Percentiles rank a stretch among this genome's conserved stretches.
These are phyloP conservation scores for Thymus quinquecostatus DNA, from an alignment of 257 asterid species.

Conservation along the genomic window DNA sequence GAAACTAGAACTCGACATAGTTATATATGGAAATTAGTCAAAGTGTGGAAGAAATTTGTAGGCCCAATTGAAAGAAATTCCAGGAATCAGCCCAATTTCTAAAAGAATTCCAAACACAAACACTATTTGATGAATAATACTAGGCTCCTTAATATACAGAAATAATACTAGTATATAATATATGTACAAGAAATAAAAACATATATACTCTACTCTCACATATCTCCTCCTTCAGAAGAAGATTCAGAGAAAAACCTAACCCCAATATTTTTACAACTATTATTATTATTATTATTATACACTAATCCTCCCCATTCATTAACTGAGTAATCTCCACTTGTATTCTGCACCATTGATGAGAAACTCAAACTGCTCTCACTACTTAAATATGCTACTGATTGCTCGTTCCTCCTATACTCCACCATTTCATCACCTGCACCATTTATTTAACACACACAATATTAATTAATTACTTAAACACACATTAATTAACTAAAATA, in stretches of 20 bases:
- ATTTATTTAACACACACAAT: background rate
- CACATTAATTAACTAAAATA: background rate
- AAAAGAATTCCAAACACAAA: background rate
- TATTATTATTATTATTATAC: background rate
- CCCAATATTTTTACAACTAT: background rate
- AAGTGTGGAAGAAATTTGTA: too few species aligned
- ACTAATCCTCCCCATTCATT: constrained; percentile 18
- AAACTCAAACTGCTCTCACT: constrained; percentile 19
- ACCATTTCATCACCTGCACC: constrained; percentile 30
- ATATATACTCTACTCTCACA: too few species aligned
- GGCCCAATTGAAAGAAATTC: too few species aligned
- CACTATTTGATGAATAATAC: background rate
- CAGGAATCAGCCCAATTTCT: too few species aligned
- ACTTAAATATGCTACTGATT: constrained; percentile 21
- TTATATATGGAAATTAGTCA: too few species aligned
- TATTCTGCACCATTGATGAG: constrained; percentile 1
- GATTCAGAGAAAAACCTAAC: constrained; percentile 22
- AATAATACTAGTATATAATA: too few species aligned
- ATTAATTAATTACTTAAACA: background rate
- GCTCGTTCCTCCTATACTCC: constrained; percentile 21
- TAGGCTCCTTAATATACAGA: background rate
- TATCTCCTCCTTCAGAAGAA: constrained; percentile 27
- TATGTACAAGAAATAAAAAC: too few species aligned
- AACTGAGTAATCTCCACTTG: constrained; percentile 8
- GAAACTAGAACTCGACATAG: too few species aligned